Conservation (phyloP, 1,284 basidiomycete species). For the Hypsizygus ulmarius region DNA sequence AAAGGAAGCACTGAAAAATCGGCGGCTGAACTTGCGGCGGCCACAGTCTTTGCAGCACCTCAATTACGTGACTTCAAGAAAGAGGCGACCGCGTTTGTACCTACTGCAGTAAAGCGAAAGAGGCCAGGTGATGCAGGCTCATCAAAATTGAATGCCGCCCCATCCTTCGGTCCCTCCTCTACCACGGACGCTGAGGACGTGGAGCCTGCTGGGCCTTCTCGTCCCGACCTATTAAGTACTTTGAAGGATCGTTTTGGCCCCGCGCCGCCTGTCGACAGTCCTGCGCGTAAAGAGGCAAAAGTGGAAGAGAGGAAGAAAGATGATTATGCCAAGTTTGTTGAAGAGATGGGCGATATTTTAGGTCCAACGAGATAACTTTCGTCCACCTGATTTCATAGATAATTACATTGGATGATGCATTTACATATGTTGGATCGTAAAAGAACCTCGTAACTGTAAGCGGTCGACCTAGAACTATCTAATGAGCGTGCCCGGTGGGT, state of each 20-base stretch:
- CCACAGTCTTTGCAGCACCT: conserved; percentile 79
- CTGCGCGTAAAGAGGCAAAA: conserved; percentile 32
- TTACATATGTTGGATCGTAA: no score
- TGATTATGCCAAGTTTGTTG: conserved; percentile 74
- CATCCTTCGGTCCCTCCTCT: conserved; percentile 18
- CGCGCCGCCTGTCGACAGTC: conserved; percentile 23
- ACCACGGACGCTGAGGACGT: conserved; percentile 33
- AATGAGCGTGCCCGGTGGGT: no score
- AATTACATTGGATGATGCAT: no score
- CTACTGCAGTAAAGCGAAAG: conserved; percentile 65
- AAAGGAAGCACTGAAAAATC: conserved; percentile 39
- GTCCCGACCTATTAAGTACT: conserved; percentile 65
- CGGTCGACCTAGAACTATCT: no score
- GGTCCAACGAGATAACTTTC: conserved; percentile 7
- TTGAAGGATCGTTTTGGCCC: conserved; percentile 58
- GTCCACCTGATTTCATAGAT: no score
- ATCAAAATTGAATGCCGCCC: conserved; percentile 59
- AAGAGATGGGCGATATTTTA: conserved; percentile 67
- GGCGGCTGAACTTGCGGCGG: conserved; percentile 40
- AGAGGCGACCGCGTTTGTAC: conserved; percentile 88
- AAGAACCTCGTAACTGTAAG: no score
- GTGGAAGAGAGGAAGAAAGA: conserved; percentile 47
- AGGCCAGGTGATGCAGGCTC: conserved; percentile 37
- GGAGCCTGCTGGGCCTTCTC: conserved; percentile 32
- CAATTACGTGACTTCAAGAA: conserved; percentile 88